Percentiles rank a stretch among this genome's conserved stretches.
Evolutionary conservation across 352 stramenopile species (phyloP).

Genomic region (Globisporangium abappressorium): DNA sequence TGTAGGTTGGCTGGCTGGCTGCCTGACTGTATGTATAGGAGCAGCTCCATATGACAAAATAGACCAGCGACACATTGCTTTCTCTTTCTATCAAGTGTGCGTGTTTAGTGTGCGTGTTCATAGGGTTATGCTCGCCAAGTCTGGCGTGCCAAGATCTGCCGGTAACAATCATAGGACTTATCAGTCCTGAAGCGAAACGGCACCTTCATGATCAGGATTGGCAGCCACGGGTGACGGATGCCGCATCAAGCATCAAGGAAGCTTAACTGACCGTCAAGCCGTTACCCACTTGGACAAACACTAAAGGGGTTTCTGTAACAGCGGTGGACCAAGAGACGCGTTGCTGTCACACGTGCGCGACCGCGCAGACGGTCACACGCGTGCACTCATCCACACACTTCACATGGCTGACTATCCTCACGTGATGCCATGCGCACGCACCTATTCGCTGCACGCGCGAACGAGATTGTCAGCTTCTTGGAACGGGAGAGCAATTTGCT

Average conservation of each 20-base stretch:
- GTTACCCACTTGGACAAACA: background rate
- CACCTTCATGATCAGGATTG: background rate
- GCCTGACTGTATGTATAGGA: no score
- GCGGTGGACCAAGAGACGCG: background rate
- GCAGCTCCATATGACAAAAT: no score
- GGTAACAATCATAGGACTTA: no score
- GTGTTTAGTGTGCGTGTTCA: no score
- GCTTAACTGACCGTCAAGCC: no score
- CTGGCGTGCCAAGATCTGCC: no score
- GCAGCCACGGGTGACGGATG: background rate
- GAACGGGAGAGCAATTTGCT: no score
- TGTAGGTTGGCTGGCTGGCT: background rate
- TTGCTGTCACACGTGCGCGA: background rate
- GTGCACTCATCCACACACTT: background rate
- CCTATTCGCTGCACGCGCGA: background rate
- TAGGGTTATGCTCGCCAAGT: no score
- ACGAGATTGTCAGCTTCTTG: background rate
- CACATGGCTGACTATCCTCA: background rate
- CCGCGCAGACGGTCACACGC: background rate
- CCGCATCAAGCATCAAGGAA: background rate
- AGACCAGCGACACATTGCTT: background rate
- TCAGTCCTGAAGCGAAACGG: no score
- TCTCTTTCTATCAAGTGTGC: background rate
- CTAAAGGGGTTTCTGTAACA: background rate
- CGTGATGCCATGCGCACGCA: background rate